Conservation (phyloP, 495 filamentous ascomycete species). For the Acidiella bohemica region DNA sequence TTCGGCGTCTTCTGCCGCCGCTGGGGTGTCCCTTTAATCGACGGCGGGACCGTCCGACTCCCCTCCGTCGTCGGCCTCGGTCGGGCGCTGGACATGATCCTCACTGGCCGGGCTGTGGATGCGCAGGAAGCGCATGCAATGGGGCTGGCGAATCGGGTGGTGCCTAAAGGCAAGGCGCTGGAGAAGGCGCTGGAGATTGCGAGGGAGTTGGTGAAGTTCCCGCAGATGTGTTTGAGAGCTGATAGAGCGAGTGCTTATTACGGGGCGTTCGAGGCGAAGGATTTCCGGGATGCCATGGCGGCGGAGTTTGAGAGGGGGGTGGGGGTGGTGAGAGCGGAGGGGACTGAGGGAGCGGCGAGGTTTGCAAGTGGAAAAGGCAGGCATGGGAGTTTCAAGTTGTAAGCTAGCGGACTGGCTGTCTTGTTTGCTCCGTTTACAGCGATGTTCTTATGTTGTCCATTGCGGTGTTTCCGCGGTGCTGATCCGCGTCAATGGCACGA, state of each 20-base stretch:
- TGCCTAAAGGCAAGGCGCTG: conserved; percentile 34
- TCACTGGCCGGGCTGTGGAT: conserved; percentile 34
- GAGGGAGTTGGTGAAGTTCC: conserved; percentile 32
- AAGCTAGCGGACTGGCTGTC: no score
- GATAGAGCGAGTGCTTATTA: conserved; percentile 27
- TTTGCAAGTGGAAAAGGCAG: conserved; percentile 33
- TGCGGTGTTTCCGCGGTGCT: no score
- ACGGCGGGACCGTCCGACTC: conserved; percentile 37
- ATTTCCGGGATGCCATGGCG: conserved; percentile 34
- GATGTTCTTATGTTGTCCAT: no score
- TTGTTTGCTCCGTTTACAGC: no score
- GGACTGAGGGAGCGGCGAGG: conserved; percentile 30
- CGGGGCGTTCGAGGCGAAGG: conserved; percentile 31
- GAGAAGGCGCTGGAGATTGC: conserved; percentile 34
- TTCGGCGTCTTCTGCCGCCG: conserved; percentile 40
- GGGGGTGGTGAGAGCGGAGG: conserved; percentile 30
- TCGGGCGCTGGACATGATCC: conserved; percentile 38
- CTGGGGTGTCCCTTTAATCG: conserved; percentile 38
- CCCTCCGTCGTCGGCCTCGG: conserved; percentile 37
- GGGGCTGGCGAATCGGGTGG: conserved; percentile 38
- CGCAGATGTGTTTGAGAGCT: conserved; percentile 34
- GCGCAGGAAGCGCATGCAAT: conserved; percentile 36
- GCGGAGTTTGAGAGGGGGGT: conserved; percentile 33
- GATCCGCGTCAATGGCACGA: no score
- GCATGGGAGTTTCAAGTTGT: conserved; percentile 36